phyloP scores from a whole-genome alignment of 768 basidiomycete genomes.

The Tubosaeta brunneosetosa region DNA sequence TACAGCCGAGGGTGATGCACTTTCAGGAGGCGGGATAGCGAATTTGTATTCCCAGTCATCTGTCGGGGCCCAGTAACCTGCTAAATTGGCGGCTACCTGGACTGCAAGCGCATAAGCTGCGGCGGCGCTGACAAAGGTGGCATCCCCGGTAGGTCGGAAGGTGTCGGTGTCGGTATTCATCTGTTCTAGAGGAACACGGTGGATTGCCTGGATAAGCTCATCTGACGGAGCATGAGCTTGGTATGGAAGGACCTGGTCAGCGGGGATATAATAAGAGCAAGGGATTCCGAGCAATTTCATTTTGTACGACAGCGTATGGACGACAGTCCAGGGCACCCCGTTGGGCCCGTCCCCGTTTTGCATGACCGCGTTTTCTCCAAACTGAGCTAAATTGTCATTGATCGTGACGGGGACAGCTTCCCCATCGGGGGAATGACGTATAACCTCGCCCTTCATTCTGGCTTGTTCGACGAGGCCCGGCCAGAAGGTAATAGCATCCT shows the following conservation, averaged over 20 bases:
- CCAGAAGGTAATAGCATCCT: conserved; percentile 62
- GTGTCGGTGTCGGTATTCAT: conserved; percentile 42
- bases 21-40: conserved; percentile 31
- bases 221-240: conserved; percentile 58
- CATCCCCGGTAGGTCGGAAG: conserved; percentile 45
- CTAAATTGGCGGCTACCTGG: conserved; percentile 62
- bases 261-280: conserved; percentile 44
- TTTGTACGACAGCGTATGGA: conserved; percentile 61
- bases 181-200: conserved; percentile 38
- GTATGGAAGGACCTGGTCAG: conserved; percentile 66
- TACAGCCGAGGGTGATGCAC: conserved; percentile 7
- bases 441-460: conserved; percentile 43
- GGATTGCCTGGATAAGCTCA: conserved; percentile 48
- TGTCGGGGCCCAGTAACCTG: conserved; percentile 64
- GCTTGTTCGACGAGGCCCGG: conserved; percentile 64
- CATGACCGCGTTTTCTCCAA: conserved; percentile 1
- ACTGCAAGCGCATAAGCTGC: conserved; percentile 67
- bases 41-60: conserved; percentile 68
- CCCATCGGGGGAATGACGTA: conserved; percentile 24
- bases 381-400: conserved; percentile 13
- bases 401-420: not conserved
- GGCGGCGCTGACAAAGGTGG: conserved; percentile 47
- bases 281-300: conserved; percentile 62
- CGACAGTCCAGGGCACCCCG: conserved; percentile 50
- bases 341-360: conserved; percentile 11